A percentile compares a stretch with the other conserved stretches of the same genome.
Conservation (phyloP, 768 basidiomycete genomes). For the Chalciporus pseudorubinellus region DNA sequence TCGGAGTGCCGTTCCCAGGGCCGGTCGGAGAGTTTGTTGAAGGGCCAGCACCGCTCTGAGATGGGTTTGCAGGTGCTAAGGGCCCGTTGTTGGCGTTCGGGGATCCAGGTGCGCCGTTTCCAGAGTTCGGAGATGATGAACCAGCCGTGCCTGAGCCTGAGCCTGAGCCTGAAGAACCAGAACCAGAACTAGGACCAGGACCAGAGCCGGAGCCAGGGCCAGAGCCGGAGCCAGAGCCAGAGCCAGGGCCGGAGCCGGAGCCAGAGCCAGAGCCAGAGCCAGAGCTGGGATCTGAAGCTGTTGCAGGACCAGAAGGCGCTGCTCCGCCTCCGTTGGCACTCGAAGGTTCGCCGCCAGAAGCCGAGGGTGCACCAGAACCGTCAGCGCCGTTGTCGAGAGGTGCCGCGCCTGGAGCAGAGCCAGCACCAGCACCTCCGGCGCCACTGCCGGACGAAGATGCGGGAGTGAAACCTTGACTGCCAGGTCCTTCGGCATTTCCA, state of each 20-base stretch:
- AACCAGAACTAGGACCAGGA: neutral
- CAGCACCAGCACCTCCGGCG: neutral
- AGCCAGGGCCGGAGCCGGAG: no score
- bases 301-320: neutral
- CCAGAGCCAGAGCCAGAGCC: neutral
- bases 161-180: neutral
- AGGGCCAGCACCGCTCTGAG: neutral
- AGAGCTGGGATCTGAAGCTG: no score
- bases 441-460: neutral
- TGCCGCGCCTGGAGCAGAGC: neutral
- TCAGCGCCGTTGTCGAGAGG: neutral
- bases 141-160: neutral
- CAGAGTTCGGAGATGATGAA: neutral
- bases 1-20: neutral
- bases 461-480: neutral
- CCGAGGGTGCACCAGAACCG: no score
- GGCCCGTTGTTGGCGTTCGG: neutral
- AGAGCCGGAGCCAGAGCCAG: no score
- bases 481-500: neutral
- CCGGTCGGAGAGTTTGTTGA: neutral
- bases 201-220: neutral
- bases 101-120: neutral
- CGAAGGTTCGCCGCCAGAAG: no score
- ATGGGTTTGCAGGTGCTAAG: neutral
- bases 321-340: neutral